These are phyloP conservation scores for Phallus indusiatus DNA, from an alignment of 768 basidiomycete genomes.

Conservation along the genomic window DNA sequence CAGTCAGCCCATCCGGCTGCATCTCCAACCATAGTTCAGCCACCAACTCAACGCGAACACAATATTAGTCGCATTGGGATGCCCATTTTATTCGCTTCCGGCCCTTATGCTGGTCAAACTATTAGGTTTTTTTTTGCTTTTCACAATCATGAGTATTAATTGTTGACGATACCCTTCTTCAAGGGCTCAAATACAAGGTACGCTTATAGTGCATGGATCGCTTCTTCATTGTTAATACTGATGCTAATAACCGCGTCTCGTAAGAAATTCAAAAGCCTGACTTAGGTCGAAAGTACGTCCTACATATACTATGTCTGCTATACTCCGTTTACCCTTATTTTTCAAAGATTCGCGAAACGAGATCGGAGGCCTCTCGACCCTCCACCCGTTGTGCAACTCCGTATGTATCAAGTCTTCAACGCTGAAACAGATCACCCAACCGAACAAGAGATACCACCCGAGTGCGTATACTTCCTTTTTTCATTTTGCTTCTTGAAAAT, in stretches of 20 bases:
- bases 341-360: constrained; percentile 30
- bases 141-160: not conserved
- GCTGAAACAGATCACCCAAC: constrained; percentile 30
- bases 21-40: not conserved
- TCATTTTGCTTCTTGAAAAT: constrained; percentile 4
- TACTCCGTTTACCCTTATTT: not conserved
- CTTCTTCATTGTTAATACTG: not conserved
- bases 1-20: not conserved
- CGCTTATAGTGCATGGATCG: not conserved
- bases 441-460: constrained; percentile 28
- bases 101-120: constrained; percentile 51
- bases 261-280: constrained; percentile 58
- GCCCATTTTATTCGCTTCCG: constrained; percentile 47
- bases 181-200: constrained; percentile 8
- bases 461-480: constrained; percentile 4
- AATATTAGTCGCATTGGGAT: constrained; percentile 26
- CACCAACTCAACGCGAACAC: constrained; percentile 9
- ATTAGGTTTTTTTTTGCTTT: constrained; percentile 18
- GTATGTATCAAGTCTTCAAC: constrained; percentile 37
- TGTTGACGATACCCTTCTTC: not conserved
- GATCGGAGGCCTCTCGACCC: constrained; percentile 60
- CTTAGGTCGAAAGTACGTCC: constrained; percentile 52
- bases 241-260: constrained; percentile 20
- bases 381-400: constrained; percentile 49
- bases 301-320: not conserved